These are phyloP conservation scores for Trichosanthes cucumerina DNA, from an alignment of 306 rosid species.

Conservation along the genomic window DNA sequence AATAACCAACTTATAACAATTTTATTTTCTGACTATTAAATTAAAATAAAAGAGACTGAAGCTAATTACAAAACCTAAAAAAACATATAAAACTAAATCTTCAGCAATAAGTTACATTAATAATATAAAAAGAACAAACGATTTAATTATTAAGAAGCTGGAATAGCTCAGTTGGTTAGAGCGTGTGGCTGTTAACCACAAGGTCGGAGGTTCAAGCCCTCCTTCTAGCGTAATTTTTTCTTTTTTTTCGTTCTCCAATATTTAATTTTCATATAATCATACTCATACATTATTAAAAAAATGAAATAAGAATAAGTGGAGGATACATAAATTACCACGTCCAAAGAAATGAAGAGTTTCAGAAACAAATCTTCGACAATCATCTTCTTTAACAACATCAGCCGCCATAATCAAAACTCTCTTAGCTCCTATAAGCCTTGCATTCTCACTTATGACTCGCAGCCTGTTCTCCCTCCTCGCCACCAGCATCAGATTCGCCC, in stretches of 20 bases:
- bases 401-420: slow-evolving; percentile 64
- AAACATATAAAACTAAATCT: too few relatives aligned
- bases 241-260: too few relatives aligned
- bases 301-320: too few relatives aligned
- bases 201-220: slow-evolving; percentile 13
- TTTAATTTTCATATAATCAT: too few relatives aligned
- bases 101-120: too few relatives aligned
- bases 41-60: not conserved
- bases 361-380: slow-evolving; percentile 56
- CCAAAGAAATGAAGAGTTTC: slow-evolving; percentile 42
- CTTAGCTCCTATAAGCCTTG: slow-evolving; percentile 54
- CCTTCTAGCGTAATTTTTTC: not conserved
- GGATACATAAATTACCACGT: slow-evolving; percentile 34
- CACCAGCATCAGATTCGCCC: slow-evolving; percentile 63
- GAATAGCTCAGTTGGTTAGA: slow-evolving; percentile 21
- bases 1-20: too few relatives aligned
- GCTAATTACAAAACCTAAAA: not conserved
- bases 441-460: slow-evolving; percentile 51
- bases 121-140: too few relatives aligned
- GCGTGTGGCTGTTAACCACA: slow-evolving; percentile 23
- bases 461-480: slow-evolving; percentile 70
- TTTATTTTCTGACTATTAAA: not conserved
- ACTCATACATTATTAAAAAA: too few relatives aligned
- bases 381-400: slow-evolving; percentile 90
- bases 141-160: not conserved